These are phyloP conservation scores for Funneliformis geosporum DNA, from an alignment of 192 early-diverging fungal genomes.

Conservation along the genomic window DNA sequence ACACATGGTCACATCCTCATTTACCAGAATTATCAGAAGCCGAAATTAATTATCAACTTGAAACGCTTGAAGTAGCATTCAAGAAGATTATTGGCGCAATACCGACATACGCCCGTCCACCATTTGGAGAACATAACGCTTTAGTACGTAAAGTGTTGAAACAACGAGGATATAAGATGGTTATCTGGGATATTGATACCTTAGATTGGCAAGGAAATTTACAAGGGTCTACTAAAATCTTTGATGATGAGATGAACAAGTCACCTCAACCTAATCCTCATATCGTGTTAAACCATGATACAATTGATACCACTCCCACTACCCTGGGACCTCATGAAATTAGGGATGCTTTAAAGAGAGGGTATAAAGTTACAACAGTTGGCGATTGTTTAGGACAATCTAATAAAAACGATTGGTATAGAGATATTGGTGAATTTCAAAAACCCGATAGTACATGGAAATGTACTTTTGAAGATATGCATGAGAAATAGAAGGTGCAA, in stretches of 20 bases:
- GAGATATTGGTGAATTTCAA: background rate
- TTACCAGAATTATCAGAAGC: slow-evolving; percentile 43
- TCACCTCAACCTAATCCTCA: background rate
- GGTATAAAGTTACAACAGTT: slow-evolving; percentile 1
- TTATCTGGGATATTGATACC: slow-evolving; percentile 45
- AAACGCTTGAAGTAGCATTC: slow-evolving; percentile 52
- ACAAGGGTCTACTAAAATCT: background rate
- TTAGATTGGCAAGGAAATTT: background rate
- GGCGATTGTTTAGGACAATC: background rate
- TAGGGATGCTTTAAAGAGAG: background rate
- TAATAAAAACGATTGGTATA: slow-evolving; percentile 12
- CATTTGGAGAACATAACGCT: slow-evolving; percentile 41
- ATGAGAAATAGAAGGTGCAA: no score
- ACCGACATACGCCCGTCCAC: slow-evolving; percentile 63
- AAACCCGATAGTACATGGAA: background rate
- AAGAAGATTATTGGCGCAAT: slow-evolving; percentile 51
- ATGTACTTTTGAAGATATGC: background rate
- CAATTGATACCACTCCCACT: background rate
- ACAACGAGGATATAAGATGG: slow-evolving; percentile 34
- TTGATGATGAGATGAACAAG: background rate
- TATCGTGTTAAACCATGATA: slow-evolving; percentile 15
- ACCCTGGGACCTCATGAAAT: background rate
- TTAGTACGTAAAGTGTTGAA: slow-evolving; percentile 25
- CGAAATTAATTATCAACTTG: slow-evolving; percentile 46
- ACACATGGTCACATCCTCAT: slow-evolving; percentile 60